Base-by-base conservation (phyloP, 768 basidiomycete genomes). In the Collybia nuda region DNA sequence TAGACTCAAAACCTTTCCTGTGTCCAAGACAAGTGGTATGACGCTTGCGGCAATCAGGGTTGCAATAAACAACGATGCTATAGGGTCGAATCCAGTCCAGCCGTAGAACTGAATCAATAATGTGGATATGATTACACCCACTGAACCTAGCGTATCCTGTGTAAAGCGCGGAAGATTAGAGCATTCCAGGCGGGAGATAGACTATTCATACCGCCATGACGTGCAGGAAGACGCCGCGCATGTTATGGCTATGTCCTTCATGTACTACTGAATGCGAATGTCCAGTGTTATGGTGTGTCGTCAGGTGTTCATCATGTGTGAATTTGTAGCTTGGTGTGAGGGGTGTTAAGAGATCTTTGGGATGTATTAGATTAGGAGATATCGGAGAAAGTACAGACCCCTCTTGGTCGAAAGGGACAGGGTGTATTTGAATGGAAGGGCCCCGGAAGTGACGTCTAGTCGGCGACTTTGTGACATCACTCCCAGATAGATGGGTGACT, bases 51-150 rank as follows among this genome's bases (percentile, higher is more conserved):
- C 92, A 59, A 99, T 99, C 56, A 99, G 72, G 7, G 91, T 70
- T 5, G 97, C 97, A 56, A 99, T 99, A 68, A 99, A 96, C 23
- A 99, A 73, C 7, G 93, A 95, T 0, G 97, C 97, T 52, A 99
- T 93, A 1, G 97, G 97, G 68, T 99, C 97, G 65, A 98, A 99
- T 17, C 94, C 94, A 11, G 96, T 98, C 94, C 95, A 98, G 19
- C 97, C 96, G 59, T 97, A 98, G 54, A 85, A 86, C 64, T 95
- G 87, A 54, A 99, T 98, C 48, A 98, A 80, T 15, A 98, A 73
- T 2, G 97, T 99, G 21, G 97, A 98, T 46, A 98, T 81, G 63
- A 99, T 99, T 15, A 99, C 97, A 15, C 97, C 97, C 18, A 98
- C 94, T 15, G 94, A 97, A 40, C 97, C 97, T 7, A 98, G 78